phyloP scores from a whole-genome alignment of 371 early-diverging fungal genomes.

The Nematocida homosporus region DNA sequence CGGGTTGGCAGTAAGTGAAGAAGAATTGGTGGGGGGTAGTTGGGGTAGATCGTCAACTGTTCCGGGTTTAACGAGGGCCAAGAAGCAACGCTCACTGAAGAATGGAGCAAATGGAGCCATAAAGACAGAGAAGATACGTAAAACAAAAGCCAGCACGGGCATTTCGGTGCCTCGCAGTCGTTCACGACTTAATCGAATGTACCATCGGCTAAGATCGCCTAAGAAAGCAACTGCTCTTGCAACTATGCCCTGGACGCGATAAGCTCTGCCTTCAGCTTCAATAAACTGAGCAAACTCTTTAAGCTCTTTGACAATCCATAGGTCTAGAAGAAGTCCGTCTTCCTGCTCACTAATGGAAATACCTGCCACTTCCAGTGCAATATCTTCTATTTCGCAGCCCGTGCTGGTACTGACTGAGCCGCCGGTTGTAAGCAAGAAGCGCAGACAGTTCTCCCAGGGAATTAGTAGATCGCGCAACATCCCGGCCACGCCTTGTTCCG shows the following conservation, averaged over 20 bases:
- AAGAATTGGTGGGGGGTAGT: conserved; percentile 80
- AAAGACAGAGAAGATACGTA: conserved; percentile 79
- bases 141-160: conserved; percentile 80
- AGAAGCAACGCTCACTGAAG: conserved; percentile 93
- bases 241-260: conserved; percentile 90
- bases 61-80: conserved; percentile 68
- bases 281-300: conserved; percentile 55
- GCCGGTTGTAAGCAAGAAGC: conserved; percentile 79
- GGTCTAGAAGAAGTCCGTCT: conserved; percentile 56
- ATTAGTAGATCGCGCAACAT: conserved; percentile 86
- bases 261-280: conserved; percentile 65
- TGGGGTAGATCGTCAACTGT: conserved; percentile 79
- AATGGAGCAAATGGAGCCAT: conserved; percentile 99
- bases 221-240: conserved; percentile 81
- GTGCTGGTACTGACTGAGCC: conserved; percentile 70
- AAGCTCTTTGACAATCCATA: conserved; percentile 62
- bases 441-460: conserved; percentile 96
- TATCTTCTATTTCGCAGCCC: conserved; percentile 50
- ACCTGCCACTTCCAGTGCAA: conserved; percentile 21
- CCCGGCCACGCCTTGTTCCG: conserved; percentile 94
- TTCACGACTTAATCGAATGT: conserved; percentile 95
- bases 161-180: conserved; percentile 88
- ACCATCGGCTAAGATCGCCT: conserved; percentile 96
- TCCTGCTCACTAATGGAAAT: neutral
- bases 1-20: too few species aligned